A percentile compares a stretch with the other conserved stretches of the same genome.
These are phyloP conservation scores for Hyphopichia homilentoma DNA, from an alignment of 805 yeast species.

Conservation along the genomic window DNA sequence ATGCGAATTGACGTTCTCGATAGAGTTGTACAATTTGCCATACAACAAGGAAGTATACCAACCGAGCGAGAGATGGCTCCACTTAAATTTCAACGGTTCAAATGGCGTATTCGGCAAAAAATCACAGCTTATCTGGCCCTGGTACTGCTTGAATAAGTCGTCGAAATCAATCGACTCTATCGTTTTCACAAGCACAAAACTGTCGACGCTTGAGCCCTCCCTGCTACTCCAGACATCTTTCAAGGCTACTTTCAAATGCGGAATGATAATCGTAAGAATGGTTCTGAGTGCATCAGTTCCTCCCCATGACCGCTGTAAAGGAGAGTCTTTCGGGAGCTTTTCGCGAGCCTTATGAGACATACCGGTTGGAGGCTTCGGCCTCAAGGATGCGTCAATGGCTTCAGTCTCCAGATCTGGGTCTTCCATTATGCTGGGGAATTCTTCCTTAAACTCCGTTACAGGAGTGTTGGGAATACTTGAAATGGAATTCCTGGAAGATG, in stretches of 20 bases:
- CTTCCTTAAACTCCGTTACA: slow-evolving; percentile 4
- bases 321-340: slow-evolving; percentile 48
- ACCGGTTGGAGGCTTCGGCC: slow-evolving; percentile 54
- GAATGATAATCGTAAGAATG: slow-evolving; percentile 38
- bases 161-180: slow-evolving; percentile 38
- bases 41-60: slow-evolving; percentile 73
- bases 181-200: slow-evolving; percentile 31
- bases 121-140: slow-evolving; percentile 35
- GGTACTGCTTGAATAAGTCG: slow-evolving; percentile 14
- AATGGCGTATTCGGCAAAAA: slow-evolving; percentile 42
- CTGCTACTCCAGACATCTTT: slow-evolving; percentile 22
- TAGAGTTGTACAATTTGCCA: slow-evolving; percentile 47
- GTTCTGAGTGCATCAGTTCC: slow-evolving; percentile 48
- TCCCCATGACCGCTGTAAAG: slow-evolving; percentile 52
- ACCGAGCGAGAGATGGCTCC: slow-evolving; percentile 64
- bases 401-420: slow-evolving; percentile 4
- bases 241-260: slow-evolving; percentile 26
- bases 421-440: background rate
- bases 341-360: slow-evolving; percentile 57
- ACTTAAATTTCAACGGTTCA: slow-evolving; percentile 47
- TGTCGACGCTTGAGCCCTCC: slow-evolving; percentile 16
- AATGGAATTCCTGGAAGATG: slow-evolving; percentile 1
- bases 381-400: slow-evolving; percentile 37
- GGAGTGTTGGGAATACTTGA: slow-evolving; percentile 3
- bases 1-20: slow-evolving; percentile 15